phyloP scores from a whole-genome alignment of 352 stramenopile species.

The Globisporangium middletonii region DNA sequence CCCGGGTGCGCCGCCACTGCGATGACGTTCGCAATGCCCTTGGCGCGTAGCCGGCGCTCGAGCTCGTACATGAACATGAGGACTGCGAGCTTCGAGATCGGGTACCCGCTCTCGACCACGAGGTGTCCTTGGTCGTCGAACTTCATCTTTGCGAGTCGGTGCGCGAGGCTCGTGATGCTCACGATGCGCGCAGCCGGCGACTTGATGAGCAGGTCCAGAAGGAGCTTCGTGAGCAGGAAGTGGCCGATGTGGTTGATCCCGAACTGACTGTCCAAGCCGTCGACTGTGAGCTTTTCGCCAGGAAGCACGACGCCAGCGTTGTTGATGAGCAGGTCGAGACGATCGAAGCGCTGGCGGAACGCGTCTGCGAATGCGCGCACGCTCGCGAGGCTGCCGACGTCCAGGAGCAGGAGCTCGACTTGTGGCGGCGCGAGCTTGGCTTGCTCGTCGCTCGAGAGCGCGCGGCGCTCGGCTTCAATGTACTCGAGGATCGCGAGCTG shows the following conservation, averaged over 20 bases:
- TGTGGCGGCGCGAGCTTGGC: constrained; percentile 4
- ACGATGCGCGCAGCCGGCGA: constrained; percentile 23
- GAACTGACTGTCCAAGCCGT: constrained; percentile 42
- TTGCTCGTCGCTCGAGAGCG: constrained; percentile 12
- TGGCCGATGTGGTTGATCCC: constrained; percentile 45
- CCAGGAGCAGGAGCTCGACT: constrained; percentile 18
- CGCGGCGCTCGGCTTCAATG: neutral
- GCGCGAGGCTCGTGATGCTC: constrained; percentile 26
- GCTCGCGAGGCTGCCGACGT: constrained; percentile 19
- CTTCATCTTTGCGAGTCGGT: constrained; percentile 18
- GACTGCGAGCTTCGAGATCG: constrained; percentile 49
- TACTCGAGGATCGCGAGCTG: constrained; percentile 21
- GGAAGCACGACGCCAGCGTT: constrained; percentile 25
- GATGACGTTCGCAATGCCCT: constrained; percentile 16
- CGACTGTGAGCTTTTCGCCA: neutral
- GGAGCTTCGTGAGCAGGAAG: constrained; percentile 40
- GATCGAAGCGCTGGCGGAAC: constrained; percentile 16
- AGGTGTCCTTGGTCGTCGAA: constrained; percentile 1
- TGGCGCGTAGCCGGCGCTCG: constrained; percentile 29
- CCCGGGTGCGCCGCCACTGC: constrained; percentile 52
- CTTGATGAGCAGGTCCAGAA: constrained; percentile 33
- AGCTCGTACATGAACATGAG: constrained; percentile 65
- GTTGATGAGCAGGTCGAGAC: constrained; percentile 25
- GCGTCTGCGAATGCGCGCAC: constrained; percentile 15
- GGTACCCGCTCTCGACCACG: constrained; percentile 27